A percentile compares a stretch with the other conserved stretches of the same genome.
Conservation (phyloP, 192 early-diverging fungal genomes). For the Backusella circina region DNA sequence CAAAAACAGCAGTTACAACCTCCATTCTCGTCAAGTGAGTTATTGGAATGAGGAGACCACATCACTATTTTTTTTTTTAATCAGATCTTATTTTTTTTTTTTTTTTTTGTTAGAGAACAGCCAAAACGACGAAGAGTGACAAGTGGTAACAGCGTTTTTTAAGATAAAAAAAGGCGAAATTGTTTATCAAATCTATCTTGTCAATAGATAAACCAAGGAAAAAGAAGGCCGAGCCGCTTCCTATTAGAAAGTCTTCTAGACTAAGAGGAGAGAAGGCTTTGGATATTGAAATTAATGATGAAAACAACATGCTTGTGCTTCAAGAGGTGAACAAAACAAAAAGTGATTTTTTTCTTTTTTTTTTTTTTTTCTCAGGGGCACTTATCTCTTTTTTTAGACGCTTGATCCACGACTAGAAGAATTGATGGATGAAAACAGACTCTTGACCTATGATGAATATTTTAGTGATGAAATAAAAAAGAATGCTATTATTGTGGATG, state of each 20-base stretch:
- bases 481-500: slow-evolving; percentile 56
- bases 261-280: slow-evolving; percentile 34
- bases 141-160: background rate
- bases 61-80: background rate
- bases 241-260: slow-evolving; percentile 32
- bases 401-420: slow-evolving; percentile 2
- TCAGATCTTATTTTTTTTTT: background rate
- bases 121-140: background rate
- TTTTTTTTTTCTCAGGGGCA: background rate
- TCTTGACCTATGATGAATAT: slow-evolving; percentile 52
- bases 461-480: slow-evolving; percentile 47
- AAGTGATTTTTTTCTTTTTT: too few species aligned
- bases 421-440: slow-evolving; percentile 38
- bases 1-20: background rate
- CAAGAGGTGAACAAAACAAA: background rate
- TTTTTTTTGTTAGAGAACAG: background rate
- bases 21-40: background rate
- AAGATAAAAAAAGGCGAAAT: too few species aligned
- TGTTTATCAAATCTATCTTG: too few species aligned
- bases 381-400: background rate
- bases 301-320: slow-evolving; percentile 32
- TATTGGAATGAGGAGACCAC: too few species aligned
- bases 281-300: slow-evolving; percentile 23
- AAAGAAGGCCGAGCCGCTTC: background rate
- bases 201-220: background rate